These are phyloP conservation scores for Perilla frutescens DNA, from an alignment of 257 asterid species.

Conservation along the genomic window DNA sequence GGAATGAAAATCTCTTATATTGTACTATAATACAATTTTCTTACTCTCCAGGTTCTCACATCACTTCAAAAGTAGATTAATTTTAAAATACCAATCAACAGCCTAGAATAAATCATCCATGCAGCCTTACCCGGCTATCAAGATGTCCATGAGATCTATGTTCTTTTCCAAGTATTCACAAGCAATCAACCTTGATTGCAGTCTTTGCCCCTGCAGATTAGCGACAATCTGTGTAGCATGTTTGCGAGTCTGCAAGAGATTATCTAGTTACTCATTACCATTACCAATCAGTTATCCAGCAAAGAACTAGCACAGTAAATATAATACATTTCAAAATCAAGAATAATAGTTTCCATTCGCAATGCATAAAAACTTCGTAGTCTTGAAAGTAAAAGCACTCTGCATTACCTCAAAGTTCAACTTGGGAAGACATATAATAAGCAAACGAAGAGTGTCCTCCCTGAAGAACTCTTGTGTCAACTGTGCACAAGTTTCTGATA, in stretches of 20 bases:
- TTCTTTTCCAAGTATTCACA: conserved; percentile 91
- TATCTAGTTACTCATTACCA: conserved; percentile 16
- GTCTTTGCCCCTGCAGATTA: conserved; percentile 95
- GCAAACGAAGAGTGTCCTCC: conserved; percentile 73
- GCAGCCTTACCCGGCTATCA: conserved; percentile 68
- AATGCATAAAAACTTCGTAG: background rate
- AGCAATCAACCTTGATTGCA: conserved; percentile 88
- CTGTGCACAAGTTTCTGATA: conserved; percentile 76
- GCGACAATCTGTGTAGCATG: conserved; percentile 97
- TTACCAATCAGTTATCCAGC: background rate
- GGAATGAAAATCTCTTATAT: background rate
- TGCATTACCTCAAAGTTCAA: conserved; percentile 70
- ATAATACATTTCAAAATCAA: background rate
- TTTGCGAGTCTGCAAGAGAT: conserved; percentile 74
- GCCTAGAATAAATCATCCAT: background rate
- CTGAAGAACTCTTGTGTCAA: conserved; percentile 80
- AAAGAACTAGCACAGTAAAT: background rate
- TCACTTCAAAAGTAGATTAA: background rate
- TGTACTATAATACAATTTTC: conserved; percentile 2
- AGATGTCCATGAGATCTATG: conserved; percentile 78
- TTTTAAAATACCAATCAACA: background rate
- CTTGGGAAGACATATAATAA: conserved; percentile 77
- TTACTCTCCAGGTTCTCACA: background rate
- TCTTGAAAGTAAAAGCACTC: background rate
- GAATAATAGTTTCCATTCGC: background rate